These are phyloP conservation scores for Penicillium alfredii DNA, from an alignment of 495 filamentous ascomycete species.

Conservation along the genomic window DNA sequence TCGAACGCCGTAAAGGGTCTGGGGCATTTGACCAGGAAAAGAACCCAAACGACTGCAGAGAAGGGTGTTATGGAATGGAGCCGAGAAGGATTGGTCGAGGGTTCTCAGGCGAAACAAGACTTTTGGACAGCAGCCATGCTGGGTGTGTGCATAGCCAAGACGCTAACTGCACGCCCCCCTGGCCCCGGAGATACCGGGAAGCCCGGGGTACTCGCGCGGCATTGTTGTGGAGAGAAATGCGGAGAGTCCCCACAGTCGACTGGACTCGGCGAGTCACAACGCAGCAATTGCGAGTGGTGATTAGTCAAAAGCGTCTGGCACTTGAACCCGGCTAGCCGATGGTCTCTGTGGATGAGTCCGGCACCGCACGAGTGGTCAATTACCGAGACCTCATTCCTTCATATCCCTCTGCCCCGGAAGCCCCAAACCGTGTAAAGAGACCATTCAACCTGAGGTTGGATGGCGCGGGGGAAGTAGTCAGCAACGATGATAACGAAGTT, in stretches of 20 bases:
- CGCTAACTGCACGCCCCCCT: background rate
- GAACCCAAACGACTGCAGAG: no score
- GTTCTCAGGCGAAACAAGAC: background rate
- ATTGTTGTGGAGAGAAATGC: constrained; percentile 17
- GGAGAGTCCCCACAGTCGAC: constrained; percentile 16
- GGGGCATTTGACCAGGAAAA: no score
- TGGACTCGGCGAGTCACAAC: constrained; percentile 12
- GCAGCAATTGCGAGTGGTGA: background rate
- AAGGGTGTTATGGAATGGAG: no score
- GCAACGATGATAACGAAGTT: no score
- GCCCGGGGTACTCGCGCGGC: background rate
- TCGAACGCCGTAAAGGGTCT: background rate
- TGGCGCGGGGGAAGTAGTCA: background rate
- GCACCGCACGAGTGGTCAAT: constrained; percentile 13
- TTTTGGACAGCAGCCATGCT: constrained; percentile 5
- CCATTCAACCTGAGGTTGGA: no score
- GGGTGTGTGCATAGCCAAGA: constrained; percentile 15
- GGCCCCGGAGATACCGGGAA: constrained; percentile 1
- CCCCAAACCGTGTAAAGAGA: no score
- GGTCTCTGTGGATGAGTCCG: constrained; percentile 1
- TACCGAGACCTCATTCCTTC: no score
- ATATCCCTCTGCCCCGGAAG: no score
- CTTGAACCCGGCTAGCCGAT: constrained; percentile 21
- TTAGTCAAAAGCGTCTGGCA: constrained; percentile 13
- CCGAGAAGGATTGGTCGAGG: constrained; percentile 7